Percentiles rank a stretch among this genome's conserved stretches.
phyloP scores from a whole-genome alignment of 2,329 filamentous ascomycete genomes.

The Diaporthe citri region DNA sequence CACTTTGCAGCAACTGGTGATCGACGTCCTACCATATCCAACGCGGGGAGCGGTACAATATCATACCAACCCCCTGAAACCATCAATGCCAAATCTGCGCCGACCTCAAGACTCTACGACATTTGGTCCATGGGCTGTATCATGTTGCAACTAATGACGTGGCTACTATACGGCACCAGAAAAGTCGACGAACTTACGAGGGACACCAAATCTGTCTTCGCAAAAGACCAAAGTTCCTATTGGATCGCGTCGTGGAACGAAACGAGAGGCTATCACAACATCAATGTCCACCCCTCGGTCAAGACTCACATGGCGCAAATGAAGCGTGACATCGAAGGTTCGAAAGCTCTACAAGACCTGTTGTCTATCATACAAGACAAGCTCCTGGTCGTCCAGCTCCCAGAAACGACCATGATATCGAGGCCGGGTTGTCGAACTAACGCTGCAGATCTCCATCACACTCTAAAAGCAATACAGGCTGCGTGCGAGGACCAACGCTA shows the following conservation, averaged over 20 bases:
- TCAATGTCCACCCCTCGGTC: background rate
- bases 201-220: background rate
- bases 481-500: background rate
- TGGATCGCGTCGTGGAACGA: background rate
- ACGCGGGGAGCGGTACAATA: background rate
- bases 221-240: background rate
- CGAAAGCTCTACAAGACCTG: background rate
- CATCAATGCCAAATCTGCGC: too few species aligned
- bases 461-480: too few species aligned
- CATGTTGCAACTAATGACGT: conserved; percentile 7
- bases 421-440: too few species aligned
- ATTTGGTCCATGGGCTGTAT: conserved; percentile 32
- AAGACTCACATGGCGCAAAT: background rate
- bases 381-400: too few species aligned
- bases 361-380: background rate
- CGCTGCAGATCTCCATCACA: too few species aligned
- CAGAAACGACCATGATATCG: too few species aligned
- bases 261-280: too few species aligned
- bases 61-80: conserved; percentile 4
- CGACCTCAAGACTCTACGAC: conserved; percentile 21
- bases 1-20: background rate
- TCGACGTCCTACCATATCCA: background rate
- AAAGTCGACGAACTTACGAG: background rate
- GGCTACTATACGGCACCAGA: background rate
- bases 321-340: background rate